Base-by-base conservation (phyloP, 2,329 filamentous ascomycete genomes). In the Alternaria ventricosa region DNA sequence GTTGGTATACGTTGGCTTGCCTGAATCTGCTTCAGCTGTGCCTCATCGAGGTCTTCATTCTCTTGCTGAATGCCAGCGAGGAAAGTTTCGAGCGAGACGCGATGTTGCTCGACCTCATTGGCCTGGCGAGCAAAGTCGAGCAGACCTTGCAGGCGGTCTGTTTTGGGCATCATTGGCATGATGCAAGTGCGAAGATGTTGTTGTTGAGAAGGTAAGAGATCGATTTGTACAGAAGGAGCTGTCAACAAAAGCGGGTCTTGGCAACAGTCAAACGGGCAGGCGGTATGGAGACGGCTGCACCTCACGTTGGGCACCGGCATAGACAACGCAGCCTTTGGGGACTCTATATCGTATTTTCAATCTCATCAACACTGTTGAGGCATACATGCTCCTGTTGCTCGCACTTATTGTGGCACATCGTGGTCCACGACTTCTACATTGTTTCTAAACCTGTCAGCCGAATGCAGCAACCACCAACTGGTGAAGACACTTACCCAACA, bases 371-470 rank as follows among this genome's bases (percentile, higher is more conserved):
- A 5, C 6, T 44, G 5, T 5, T 3, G 36, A 57, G 7, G 20
- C 22, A 49, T 25, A 33, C 18, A 6, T 25, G 20, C 46, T 30
- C 15, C 22, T n/a, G 28, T 50, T 13, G 13, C 12, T 56, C n/a
- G 30, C 12, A 23, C 0, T 60, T 27, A 65, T 47, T 61, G 51
- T 3, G 59, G 30, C 27, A 57, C n/a, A 50, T 53, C 57, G 25
- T 71, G 70, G 47, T 68, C 57, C 41, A 73, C 71, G 33, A 71
- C 66, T 61, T 72, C 71, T 41, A 73, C 58, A 54, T 73, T 73
- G 56, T 73, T 73, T 13, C 69, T 73, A 46, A 4, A 27, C 3
- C 23, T 6, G 15, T 57, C 36, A 12, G 43, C 66, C 22, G 60
- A 61, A 55, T 56, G 7, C 22, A 33, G 27, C 13, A 41, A 41